A percentile compares a stretch with the other conserved stretches of the same genome.
Evolutionary conservation across 805 yeast species (phyloP).

Genomic region (Saccharomycodes ludwigii): DNA sequence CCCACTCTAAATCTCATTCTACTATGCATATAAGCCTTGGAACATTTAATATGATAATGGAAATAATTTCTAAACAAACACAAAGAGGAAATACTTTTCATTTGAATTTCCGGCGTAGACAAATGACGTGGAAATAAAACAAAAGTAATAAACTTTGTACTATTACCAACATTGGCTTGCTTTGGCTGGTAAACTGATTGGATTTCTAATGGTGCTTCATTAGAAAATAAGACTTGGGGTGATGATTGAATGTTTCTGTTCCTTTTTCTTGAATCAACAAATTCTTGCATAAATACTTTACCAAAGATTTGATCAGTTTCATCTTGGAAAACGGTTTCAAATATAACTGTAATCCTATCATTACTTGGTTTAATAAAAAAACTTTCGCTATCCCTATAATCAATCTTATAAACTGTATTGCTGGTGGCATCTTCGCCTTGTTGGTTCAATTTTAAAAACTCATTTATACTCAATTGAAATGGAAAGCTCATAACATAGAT

Average conservation of each 20-base stretch:
- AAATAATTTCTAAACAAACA: constrained; percentile 90
- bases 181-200: constrained; percentile 28
- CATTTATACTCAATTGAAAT: constrained; percentile 70
- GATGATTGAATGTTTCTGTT: constrained; percentile 93
- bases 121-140: constrained; percentile 84
- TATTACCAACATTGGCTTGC: constrained; percentile 25
- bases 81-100: constrained; percentile 59
- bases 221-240: constrained; percentile 91
- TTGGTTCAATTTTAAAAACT: constrained; percentile 51
- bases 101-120: constrained; percentile 37
- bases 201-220: constrained; percentile 89
- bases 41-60: constrained; percentile 97
- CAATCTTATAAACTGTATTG: constrained; percentile 29
- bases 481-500: constrained; percentile 89
- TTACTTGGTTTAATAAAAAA: constrained; percentile 84
- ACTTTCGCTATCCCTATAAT: constrained; percentile 88
- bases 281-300: constrained; percentile 82
- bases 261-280: constrained; percentile 89
- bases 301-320: constrained; percentile 92
- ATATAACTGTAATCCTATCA: constrained; percentile 93
- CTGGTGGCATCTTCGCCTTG: constrained; percentile 17
- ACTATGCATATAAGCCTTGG: constrained; percentile 95
- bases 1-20: constrained; percentile 95
- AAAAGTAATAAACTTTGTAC: constrained; percentile 47
- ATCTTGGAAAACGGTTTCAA: constrained; percentile 88